Conservation (phyloP, 164 flowering plant species). For the Cinnamomum micranthum region DNA sequence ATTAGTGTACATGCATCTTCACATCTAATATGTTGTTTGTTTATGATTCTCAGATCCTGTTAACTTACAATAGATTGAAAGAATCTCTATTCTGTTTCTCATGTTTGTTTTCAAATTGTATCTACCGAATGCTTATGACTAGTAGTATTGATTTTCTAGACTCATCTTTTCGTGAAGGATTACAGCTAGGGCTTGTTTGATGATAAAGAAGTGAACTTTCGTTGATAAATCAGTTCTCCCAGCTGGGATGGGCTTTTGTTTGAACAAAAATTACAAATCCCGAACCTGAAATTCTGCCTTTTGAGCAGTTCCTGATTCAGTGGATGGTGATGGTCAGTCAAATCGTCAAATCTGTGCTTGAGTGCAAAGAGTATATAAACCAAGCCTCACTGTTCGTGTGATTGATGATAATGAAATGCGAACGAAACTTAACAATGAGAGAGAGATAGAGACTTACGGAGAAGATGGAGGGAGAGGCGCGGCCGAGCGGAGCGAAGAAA, state of each 20-base stretch:
- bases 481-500: slow-evolving; percentile 47
- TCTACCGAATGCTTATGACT: neutral
- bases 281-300: slow-evolving; percentile 48
- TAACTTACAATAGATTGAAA: neutral
- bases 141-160: slow-evolving; percentile 38
- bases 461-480: slow-evolving; percentile 56
- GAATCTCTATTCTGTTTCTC: neutral
- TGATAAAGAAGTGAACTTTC: slow-evolving; percentile 81
- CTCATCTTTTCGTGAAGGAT: slow-evolving; percentile 58
- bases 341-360: slow-evolving; percentile 58
- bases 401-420: slow-evolving; percentile 51
- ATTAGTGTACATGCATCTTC: too few species aligned
- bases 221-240: slow-evolving; percentile 77
- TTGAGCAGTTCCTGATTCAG: slow-evolving; percentile 77
- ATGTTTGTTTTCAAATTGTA: neutral
- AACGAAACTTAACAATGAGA: too few species aligned
- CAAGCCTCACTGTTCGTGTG: slow-evolving; percentile 70
- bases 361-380: slow-evolving; percentile 87
- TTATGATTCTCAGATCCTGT: neutral
- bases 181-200: slow-evolving; percentile 59
- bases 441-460: slow-evolving; percentile 38
- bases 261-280: slow-evolving; percentile 68
- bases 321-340: slow-evolving; percentile 79
- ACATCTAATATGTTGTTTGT: too few species aligned
- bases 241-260: slow-evolving; percentile 70